Conservation (phyloP, 306 rosid genomes). For the Sophora flavescens region DNA sequence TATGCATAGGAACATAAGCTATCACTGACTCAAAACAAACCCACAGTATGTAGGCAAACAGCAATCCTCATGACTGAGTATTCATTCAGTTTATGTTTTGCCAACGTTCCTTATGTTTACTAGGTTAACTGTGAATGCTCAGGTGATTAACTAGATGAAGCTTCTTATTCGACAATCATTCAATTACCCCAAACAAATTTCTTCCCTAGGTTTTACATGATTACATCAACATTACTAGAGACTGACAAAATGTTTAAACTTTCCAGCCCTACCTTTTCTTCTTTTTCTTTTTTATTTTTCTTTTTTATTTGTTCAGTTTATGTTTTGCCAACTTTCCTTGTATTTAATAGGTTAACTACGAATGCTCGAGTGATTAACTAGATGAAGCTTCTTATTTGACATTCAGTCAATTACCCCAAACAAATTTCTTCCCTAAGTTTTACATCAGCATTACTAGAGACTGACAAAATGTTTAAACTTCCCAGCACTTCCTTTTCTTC, state of each 20-base stretch:
- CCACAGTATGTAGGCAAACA: neutral
- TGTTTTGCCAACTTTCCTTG: slow-evolving; percentile 23
- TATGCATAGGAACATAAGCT: slow-evolving; percentile 4
- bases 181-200: slow-evolving; percentile 14
- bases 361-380: neutral
- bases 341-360: slow-evolving; percentile 9
- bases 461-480: slow-evolving; percentile 24
- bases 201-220: slow-evolving; percentile 10
- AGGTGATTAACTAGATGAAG: slow-evolving; percentile 3
- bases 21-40: slow-evolving; percentile 20
- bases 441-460: neutral
- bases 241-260: slow-evolving; percentile 17
- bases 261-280: slow-evolving; percentile 1
- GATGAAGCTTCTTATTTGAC: slow-evolving; percentile 23
- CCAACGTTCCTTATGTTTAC: slow-evolving; percentile 18
- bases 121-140: slow-evolving; percentile 9
- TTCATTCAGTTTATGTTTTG: slow-evolving; percentile 2
- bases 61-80: neutral
- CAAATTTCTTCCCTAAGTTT: slow-evolving; percentile 19
- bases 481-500: neutral
- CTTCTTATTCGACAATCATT: slow-evolving; percentile 20
- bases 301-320: slow-evolving; percentile 18
- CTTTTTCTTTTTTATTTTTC: too few species aligned
- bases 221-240: neutral
- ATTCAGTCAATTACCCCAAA: slow-evolving; percentile 9